Evolutionary conservation across 345 rosid genomes (phyloP).

Genomic region (Toxicodendron radicans): DNA sequence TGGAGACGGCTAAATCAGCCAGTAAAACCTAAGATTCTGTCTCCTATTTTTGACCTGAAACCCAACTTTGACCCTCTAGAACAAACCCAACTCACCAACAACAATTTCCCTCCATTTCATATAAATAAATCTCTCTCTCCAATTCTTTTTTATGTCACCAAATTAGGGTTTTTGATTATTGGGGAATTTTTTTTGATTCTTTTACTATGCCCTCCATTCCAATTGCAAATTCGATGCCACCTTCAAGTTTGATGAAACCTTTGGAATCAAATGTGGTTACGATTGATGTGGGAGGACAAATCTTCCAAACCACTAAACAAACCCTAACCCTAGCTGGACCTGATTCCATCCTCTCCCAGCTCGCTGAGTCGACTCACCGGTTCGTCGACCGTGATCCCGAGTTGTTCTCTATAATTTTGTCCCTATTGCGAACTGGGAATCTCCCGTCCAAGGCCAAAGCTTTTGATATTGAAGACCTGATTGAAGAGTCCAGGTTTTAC

Average conservation of each 20-base stretch:
- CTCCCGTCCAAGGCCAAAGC: conserved; percentile 69
- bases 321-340: conserved; percentile 69
- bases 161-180: too few species aligned
- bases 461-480: conserved; percentile 63
- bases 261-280: conserved; percentile 42
- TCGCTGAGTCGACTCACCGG: conserved; percentile 47
- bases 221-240: conserved; percentile 2
- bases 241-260: not conserved
- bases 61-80: not conserved
- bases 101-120: not conserved
- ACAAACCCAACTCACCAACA: too few species aligned
- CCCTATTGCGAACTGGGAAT: conserved; percentile 74
- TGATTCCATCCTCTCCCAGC: conserved; percentile 52
- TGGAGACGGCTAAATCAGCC: conserved; percentile 16
- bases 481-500: conserved; percentile 78
- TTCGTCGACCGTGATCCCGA: conserved; percentile 93
- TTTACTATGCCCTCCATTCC: conserved; percentile 31
- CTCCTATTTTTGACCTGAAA: not conserved
- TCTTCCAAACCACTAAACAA: conserved; percentile 79
- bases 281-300: conserved; percentile 75
- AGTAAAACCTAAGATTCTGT: not conserved
- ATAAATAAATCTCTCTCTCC: not conserved
- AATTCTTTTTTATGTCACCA: too few species aligned
- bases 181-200: too few species aligned
- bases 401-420: conserved; percentile 70